Evolutionary conservation across 2,329 filamentous ascomycete species (phyloP).

Genomic region (Ophiosphaerella herpotricha): DNA sequence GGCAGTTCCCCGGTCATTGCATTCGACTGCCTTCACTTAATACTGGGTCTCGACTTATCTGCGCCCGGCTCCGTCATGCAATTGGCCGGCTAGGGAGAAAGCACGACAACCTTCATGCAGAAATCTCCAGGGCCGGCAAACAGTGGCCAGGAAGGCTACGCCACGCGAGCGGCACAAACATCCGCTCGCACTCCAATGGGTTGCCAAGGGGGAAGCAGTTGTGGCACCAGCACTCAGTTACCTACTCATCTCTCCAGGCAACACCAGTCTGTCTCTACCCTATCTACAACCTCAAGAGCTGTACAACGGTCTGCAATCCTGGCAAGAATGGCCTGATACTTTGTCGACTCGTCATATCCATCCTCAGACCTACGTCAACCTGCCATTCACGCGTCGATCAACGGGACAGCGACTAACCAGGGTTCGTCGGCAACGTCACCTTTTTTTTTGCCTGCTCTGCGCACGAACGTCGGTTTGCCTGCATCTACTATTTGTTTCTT

Average conservation of each 20-base stretch:
- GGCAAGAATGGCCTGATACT: constrained; percentile 2
- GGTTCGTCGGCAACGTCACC: constrained; percentile 1
- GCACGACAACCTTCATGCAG: too few species aligned
- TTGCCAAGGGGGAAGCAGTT: neutral
- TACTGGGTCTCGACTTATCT: too few species aligned
- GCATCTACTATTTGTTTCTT: too few species aligned
- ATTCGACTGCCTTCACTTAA: too few species aligned
- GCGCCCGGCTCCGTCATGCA: too few species aligned
- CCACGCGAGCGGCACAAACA: constrained; percentile 1
- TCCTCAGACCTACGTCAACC: too few species aligned
- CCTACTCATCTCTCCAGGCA: neutral
- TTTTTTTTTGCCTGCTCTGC: neutral
- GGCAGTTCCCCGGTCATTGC: too few species aligned
- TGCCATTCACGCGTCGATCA: too few species aligned
- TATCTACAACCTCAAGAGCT: neutral
- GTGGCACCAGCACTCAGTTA: neutral
- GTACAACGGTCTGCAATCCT: neutral
- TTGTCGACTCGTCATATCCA: neutral
- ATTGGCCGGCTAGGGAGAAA: too few species aligned
- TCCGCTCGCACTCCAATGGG: neutral
- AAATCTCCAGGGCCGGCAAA: too few species aligned
- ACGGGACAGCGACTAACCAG: neutral
- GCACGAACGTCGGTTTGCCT: neutral
- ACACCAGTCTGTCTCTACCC: neutral
- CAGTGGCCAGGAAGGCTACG: neutral